Base-by-base conservation (phyloP, 768 basidiomycete genomes). In the Leucosporidium creatinivorum region DNA sequence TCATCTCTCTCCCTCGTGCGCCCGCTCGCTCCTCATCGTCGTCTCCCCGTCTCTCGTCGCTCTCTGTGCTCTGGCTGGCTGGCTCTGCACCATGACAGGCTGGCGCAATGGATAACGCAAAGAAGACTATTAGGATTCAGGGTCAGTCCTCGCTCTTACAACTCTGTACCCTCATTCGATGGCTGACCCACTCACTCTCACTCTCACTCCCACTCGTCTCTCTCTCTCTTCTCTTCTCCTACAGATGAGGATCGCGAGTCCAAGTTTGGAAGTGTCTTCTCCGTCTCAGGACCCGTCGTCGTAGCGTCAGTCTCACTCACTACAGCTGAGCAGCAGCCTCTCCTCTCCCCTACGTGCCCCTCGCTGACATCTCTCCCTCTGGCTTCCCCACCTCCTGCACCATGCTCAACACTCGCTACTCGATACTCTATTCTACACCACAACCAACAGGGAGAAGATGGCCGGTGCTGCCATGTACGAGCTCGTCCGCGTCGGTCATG, bases 251-350 rank as follows among this genome's bases (percentile, higher is more conserved):
- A 76, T 36, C 59, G 68, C 61, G 75, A 76, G 66, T 70, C 83
- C 83, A 72, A 73, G 65, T 91, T 90, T 74, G 93, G 91, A 65
- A 85, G 87, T 74, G 92, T 94, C 12, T 92, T 85, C 78, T 93
- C 93, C 69, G 96, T 99, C 50, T 99, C 96, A 49, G 96, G 96
- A 52, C 96, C 96, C 60, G 94, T 97, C 81, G 94, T 99, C 76
- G 87, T 98, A 77, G 93, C 93, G 69, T 67, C 30, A 59, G 69
- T 69, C 61, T 62, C 10, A 21, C 59, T 18, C 25, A 4, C 23
- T n/a, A 26, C 33, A 33, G 33, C n/a, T n/a, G n/a, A n/a, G n/a
- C n/a, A n/a, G n/a, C n/a, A n/a, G n/a, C n/a, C n/a, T n/a, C n/a
- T n/a, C n/a, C n/a, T 19, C 18, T 62, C 31, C 1, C 18, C 49